Evolutionary conservation across 2,329 filamentous ascomycete species (phyloP).

Genomic region (Xenosphaeropsis pyriputrescens): DNA sequence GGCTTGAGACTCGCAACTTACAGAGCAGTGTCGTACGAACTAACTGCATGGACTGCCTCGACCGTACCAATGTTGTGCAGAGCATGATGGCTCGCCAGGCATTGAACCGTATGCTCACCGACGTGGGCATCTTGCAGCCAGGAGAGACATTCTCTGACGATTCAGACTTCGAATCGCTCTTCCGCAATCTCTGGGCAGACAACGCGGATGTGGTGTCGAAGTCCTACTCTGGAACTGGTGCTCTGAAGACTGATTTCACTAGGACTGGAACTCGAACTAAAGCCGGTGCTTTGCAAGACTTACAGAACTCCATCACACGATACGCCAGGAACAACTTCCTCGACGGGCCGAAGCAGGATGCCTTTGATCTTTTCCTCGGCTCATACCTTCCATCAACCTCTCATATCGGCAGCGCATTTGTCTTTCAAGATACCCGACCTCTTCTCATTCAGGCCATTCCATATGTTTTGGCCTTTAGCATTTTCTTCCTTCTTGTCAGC

Average conservation of each 20-base stretch:
- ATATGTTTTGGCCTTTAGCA: constrained; percentile 61
- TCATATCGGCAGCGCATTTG: constrained; percentile 52
- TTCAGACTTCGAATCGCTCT: constrained; percentile 70
- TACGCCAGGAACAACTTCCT: constrained; percentile 91
- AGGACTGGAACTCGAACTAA: constrained; percentile 83
- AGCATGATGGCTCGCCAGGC: constrained; percentile 90
- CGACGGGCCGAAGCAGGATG: constrained; percentile 88
- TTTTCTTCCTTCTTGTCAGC: constrained; percentile 70
- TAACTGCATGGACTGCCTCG: constrained; percentile 98
- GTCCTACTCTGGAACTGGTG: constrained; percentile 89
- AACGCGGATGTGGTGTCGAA: constrained; percentile 92
- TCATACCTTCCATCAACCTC: constrained; percentile 63
- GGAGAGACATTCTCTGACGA: constrained; percentile 72
- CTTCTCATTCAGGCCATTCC: constrained; percentile 86
- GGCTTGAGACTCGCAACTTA: constrained; percentile 63
- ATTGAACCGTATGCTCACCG: constrained; percentile 75
- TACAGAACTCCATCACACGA: constrained; percentile 74
- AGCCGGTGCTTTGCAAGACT: constrained; percentile 70
- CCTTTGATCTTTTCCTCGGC: constrained; percentile 87
- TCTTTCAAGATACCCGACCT: constrained; percentile 77
- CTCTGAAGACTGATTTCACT: constrained; percentile 95
- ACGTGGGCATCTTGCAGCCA: constrained; percentile 62
- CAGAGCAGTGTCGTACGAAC: constrained; percentile 90
- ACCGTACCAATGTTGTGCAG: constrained; percentile 95
- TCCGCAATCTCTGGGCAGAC: constrained; percentile 97